Evolutionary conservation across 2,329 filamentous ascomycete species (phyloP), one percentile per base, ranked within the genome.

Genomic region (Epicoccum nigrum): DNA sequence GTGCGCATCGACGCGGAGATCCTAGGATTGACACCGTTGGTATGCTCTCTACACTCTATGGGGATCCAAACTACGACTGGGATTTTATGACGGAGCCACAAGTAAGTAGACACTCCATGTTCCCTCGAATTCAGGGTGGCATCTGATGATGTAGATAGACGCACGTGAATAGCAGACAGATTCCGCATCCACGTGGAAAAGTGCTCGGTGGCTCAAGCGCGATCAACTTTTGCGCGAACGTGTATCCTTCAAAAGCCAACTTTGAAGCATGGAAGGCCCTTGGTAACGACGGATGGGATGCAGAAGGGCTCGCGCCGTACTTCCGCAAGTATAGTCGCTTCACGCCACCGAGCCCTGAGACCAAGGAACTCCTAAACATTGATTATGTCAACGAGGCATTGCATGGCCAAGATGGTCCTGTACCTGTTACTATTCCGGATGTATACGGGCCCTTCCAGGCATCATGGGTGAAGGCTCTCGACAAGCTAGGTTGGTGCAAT

Each of bases 221-320:
- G 4, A 42, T 56, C 6, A 62, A 64, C 47, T 53, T 55, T 25
- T 46, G 56, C 50, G 52, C 51, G 3, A 62, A 60, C 39, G 44
- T 58, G 8, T 46, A 55, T 13, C 53, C 47, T 0, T 62, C 54
- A 3, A 55, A 48, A n/a, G 45, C 43, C 19, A 54, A 59, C 8
- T 56, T 58, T 16, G 51, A 67, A 31, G 49, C 39, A 27, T 71
- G 67, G 68, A 60, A 54, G 1, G 67, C 73, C 16, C 67, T 86
- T 13, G 83, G 83, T 1, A 86, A 85, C 56, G 44, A 65, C 2
- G 83, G 81, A 0, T 86, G 83, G 83, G 53, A 66, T n/a, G 32
- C 27, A 21, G 59, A 63, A 6, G 62, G 54, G 3, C 64, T 70
- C 32, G 31, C 57, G 3, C 54, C 47, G 7, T 72, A 64, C 40